Conservation (phyloP, 164 flowering plant species). For the Vitis riparia region DNA sequence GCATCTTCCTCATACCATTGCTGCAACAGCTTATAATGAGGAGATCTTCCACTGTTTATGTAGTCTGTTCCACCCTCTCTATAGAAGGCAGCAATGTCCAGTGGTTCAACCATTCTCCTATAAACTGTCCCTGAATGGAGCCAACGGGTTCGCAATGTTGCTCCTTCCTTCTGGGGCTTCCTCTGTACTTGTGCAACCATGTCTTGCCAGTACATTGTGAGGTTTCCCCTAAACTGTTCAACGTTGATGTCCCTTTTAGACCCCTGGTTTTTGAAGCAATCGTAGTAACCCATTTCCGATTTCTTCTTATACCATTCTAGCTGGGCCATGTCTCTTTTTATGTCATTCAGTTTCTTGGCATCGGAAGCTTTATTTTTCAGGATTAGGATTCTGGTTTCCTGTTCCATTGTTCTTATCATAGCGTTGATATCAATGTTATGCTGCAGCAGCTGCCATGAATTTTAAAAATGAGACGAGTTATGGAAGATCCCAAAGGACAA, state of each 20-base stretch:
- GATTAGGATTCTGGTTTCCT: background rate
- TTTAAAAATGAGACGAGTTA: background rate
- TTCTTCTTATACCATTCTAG: conserved; percentile 55
- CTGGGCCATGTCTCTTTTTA: conserved; percentile 31
- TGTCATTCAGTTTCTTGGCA: conserved; percentile 26
- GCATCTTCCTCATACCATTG: conserved; percentile 30
- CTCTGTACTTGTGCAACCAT: conserved; percentile 31
- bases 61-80: conserved; percentile 17
- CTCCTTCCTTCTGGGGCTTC: conserved; percentile 36
- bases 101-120: conserved; percentile 57
- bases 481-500: too few species aligned
- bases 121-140: conserved; percentile 41
- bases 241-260: conserved; percentile 13
- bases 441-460: conserved; percentile 7
- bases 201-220: conserved; percentile 40
- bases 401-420: conserved; percentile 6
- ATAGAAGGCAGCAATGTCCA: conserved; percentile 51
- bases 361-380: conserved; percentile 10
- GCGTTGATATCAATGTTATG: background rate
- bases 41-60: conserved; percentile 19
- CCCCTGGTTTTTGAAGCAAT: conserved; percentile 24
- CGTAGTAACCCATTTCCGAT: conserved; percentile 44
- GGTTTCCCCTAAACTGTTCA: conserved; percentile 13
- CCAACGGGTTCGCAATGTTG: conserved; percentile 21
- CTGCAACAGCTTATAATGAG: conserved; percentile 38